Conservation (phyloP, 768 basidiomycete genomes). For the Naematelia encephala region DNA sequence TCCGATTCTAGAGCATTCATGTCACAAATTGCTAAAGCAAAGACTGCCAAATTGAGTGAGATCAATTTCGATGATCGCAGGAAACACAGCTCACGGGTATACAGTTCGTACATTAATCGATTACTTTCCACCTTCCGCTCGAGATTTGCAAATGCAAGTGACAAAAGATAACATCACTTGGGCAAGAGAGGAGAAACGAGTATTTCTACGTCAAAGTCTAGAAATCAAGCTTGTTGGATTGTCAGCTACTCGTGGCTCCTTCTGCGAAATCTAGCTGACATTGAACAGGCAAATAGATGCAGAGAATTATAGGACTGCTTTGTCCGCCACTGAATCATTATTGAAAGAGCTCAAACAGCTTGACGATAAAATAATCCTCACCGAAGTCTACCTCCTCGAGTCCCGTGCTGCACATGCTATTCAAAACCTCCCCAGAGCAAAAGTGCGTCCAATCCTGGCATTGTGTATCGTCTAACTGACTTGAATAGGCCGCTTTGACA, state of each 20-base stretch:
- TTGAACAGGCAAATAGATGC: conserved; percentile 60
- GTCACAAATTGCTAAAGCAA: conserved; percentile 92
- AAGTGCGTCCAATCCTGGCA: conserved; percentile 57
- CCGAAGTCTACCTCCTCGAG: conserved; percentile 92
- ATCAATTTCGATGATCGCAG: conserved; percentile 9
- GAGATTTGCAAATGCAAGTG: conserved; percentile 74
- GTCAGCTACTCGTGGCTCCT: conserved; percentile 16
- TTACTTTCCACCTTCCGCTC: conserved; percentile 75
- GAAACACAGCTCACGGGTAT: background rate
- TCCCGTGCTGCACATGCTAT: conserved; percentile 85
- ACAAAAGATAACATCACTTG: conserved; percentile 85
- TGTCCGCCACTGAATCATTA: conserved; percentile 77
- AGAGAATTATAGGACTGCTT: conserved; percentile 70
- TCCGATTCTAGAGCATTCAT: conserved; percentile 79
- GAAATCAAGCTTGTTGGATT: conserved; percentile 81
- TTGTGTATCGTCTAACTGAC: background rate
- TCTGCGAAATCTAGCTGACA: background rate
- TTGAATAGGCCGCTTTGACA: conserved; percentile 70
- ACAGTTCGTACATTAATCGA: conserved; percentile 89
- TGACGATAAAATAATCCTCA: conserved; percentile 97
- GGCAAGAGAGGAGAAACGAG: conserved; percentile 86
- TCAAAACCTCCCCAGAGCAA: conserved; percentile 83
- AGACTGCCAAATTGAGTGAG: conserved; percentile 92
- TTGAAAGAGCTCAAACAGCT: conserved; percentile 85
- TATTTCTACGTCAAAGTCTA: conserved; percentile 90